Evolutionary conservation across 2,329 filamentous ascomycete genomes (phyloP), one percentile per base, ranked within the genome.

Genomic region (Cercospora sp.): DNA sequence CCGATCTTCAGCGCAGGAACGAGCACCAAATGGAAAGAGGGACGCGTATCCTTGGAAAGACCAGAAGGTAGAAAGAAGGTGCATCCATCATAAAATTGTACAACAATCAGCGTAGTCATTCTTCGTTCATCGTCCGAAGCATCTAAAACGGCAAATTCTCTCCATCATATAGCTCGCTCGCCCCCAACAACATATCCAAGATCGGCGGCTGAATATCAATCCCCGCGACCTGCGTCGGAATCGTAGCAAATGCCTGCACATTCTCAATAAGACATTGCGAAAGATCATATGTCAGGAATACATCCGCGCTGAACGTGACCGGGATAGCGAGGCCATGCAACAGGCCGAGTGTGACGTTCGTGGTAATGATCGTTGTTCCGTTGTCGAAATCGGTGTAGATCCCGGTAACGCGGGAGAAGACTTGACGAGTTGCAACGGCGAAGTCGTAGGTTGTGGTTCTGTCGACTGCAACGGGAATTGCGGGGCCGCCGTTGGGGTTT

Each of bases 341-440:
- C 26, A 30, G 2, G 8, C 53, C 53, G 16, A 57, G 53, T 8
- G 53, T 57, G 53, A 57, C 53, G 6, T 57, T 57, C 16, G 53
- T 57, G 53, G 23, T 28, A 2, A 57, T 57, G 28, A 57, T 57
- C 8, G 53, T 57, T 26, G 53, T 57, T 30, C 53, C 53, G 12
- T 57, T 57, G 13, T 57, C 53, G 26, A 57, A 57, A 57, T 57
- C 53, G 2, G 23, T 62, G 58, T 70, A 70, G 23, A 48, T 7
- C 1, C 69, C 66, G 10, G 69, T 70, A 9, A 70, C 66, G 13
- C 31, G 12, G 12, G 64, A 70, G 30, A 70, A 70, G 23, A 64
- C 64, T 55, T 70, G 63, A 10, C 69, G 66, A 1, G 66, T 66
- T 30, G 48, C 45, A 13, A 40, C 42, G n/a, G 57, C 68, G 57